phyloP scores from a whole-genome alignment of 805 yeast species.

The Saccharomycopsis fodiens region DNA sequence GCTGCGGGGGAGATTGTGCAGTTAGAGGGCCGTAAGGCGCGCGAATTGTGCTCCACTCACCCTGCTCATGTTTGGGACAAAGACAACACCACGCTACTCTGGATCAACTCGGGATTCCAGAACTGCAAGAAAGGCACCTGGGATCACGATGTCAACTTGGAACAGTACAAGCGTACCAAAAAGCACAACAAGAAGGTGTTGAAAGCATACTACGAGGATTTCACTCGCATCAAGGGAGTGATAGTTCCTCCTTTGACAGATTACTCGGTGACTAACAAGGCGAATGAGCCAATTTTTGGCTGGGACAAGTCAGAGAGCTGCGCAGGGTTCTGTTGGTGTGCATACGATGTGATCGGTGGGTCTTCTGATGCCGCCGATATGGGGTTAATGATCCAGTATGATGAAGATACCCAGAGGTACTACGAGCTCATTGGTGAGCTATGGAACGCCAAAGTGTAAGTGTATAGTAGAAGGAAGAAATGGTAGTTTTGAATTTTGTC shows the following conservation, averaged over 20 bases:
- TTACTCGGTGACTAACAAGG: constrained; percentile 20
- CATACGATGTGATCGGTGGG: constrained; percentile 44
- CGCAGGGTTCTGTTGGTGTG: constrained; percentile 48
- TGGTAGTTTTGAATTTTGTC: too few relatives aligned
- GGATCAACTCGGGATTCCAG: constrained; percentile 56
- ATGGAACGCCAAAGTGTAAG: constrained; percentile 24
- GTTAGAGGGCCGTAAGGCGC: constrained; percentile 13
- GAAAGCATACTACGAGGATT: constrained; percentile 20
- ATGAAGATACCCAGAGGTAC: constrained; percentile 19
- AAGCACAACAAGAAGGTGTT: constrained; percentile 22
- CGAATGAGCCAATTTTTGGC: constrained; percentile 34
- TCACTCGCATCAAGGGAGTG: constrained; percentile 10
- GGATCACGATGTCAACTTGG: constrained; percentile 9
- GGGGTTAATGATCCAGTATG: constrained; percentile 23
- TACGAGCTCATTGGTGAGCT: constrained; percentile 32
- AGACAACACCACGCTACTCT: constrained; percentile 41
- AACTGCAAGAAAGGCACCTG: constrained; percentile 36
- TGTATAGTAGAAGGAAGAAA: not conserved
- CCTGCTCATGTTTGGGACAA: constrained; percentile 30
- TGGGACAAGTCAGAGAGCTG: constrained; percentile 47
- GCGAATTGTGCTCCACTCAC: constrained; percentile 48
- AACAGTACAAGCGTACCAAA: constrained; percentile 10
- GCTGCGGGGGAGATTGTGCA: constrained; percentile 31
- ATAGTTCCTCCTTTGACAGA: constrained; percentile 16
- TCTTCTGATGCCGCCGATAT: constrained; percentile 12